These are phyloP conservation scores for Ganoderma multipileum DNA, from an alignment of 1,284 basidiomycete species.

Conservation along the genomic window DNA sequence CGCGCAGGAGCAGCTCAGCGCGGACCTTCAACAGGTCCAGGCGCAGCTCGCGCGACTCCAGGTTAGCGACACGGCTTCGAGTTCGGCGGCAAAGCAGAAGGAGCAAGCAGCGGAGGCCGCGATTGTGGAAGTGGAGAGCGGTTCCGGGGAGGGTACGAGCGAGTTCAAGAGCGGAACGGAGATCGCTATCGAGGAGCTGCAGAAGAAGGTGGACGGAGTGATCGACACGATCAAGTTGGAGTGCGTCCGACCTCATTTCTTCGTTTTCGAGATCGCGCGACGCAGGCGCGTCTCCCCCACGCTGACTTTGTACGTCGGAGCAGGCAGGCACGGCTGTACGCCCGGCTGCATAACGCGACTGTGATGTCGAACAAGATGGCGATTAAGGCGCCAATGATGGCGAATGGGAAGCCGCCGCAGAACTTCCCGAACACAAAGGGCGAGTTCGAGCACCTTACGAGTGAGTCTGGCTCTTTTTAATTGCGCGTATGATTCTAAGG, in stretches of 20 bases:
- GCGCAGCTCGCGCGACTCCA: conserved; percentile 31
- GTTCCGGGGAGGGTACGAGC: conserved; percentile 12
- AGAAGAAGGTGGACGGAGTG: conserved; percentile 41
- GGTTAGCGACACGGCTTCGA: background rate
- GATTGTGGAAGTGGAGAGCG: conserved; percentile 21
- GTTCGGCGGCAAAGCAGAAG: conserved; percentile 6
- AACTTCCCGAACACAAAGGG: conserved; percentile 49
- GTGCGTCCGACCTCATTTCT: conserved; percentile 34
- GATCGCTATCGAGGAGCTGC: conserved; percentile 38
- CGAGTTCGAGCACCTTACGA: conserved; percentile 50
- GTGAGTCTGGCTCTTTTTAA: conserved; percentile 33
- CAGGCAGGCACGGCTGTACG: conserved; percentile 47
- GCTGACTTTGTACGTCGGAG: background rate
- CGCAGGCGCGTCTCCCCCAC: background rate
- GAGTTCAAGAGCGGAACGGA: conserved; percentile 29
- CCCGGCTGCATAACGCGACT: conserved; percentile 44
- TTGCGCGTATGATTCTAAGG: background rate
- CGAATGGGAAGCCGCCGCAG: conserved; percentile 43
- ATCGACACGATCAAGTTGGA: conserved; percentile 43
- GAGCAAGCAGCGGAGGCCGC: conserved; percentile 25
- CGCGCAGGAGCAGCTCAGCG: conserved; percentile 38
- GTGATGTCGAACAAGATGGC: conserved; percentile 41
- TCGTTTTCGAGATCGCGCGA: background rate
- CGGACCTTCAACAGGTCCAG: conserved; percentile 38
- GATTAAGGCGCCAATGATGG: conserved; percentile 41